These are phyloP conservation scores for Chlamydomonas urium DNA, from an alignment of 139 green algal species.

Conservation along the genomic window DNA sequence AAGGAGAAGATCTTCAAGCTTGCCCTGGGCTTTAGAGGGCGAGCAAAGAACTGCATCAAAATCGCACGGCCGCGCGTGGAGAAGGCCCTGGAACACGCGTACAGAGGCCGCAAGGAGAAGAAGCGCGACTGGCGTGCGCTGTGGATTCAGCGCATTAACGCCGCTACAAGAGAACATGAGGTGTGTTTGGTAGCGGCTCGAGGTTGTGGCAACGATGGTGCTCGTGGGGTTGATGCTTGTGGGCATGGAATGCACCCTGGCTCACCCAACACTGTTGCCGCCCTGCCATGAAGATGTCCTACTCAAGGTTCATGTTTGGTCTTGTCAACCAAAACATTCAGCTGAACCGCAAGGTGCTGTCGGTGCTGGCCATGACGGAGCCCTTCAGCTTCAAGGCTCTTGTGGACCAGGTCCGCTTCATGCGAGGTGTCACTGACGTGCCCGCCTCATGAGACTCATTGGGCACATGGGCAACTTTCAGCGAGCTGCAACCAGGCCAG, in stretches of 20 bases:
- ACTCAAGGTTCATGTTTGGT: constrained; percentile 82
- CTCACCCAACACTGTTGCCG: too few species aligned
- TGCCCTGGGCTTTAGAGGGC: constrained; percentile 84
- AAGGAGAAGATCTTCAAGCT: constrained; percentile 79
- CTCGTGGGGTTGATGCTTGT: too few species aligned
- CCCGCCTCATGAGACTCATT: too few species aligned
- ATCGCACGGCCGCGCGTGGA: constrained; percentile 81
- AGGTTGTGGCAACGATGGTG: too few species aligned
- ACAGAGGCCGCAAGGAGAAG: constrained; percentile 78
- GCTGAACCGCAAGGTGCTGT: constrained; percentile 91
- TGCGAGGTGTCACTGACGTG: constrained; percentile 53
- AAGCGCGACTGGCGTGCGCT: constrained; percentile 83
- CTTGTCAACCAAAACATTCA: constrained; percentile 82
- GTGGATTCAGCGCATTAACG: constrained; percentile 93
- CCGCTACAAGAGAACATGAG: constrained; percentile 80
- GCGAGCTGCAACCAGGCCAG: too few species aligned
- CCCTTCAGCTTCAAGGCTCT: constrained; percentile 91
- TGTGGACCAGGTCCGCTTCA: constrained; percentile 82
- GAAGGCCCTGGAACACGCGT: constrained; percentile 90
- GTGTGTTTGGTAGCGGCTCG: too few species aligned
- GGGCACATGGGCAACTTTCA: too few species aligned
- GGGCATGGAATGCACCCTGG: too few species aligned
- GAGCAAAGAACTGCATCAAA: constrained; percentile 87
- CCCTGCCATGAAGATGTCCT: constrained; percentile 85
- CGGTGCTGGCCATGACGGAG: constrained; percentile 88